Evolutionary conservation across 441 rosid species (phyloP).

Genomic region (Melastoma candidum): DNA sequence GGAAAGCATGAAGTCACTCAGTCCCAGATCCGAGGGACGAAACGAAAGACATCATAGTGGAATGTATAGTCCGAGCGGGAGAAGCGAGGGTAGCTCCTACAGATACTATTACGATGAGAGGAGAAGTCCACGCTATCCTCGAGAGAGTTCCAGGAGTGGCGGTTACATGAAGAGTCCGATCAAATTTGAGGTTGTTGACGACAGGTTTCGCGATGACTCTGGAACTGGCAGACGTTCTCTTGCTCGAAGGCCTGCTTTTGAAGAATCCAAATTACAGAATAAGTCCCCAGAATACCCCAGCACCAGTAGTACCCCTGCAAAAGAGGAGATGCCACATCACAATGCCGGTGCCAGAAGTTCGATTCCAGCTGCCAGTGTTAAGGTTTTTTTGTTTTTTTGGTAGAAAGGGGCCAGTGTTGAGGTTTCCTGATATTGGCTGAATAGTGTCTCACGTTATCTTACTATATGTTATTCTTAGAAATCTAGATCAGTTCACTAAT

Average conservation of each 20-base stretch:
- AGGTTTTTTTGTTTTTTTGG: too few species aligned
- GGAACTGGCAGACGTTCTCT: slow-evolving; percentile 26
- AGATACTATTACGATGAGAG: slow-evolving; percentile 43
- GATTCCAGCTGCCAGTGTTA: too few species aligned
- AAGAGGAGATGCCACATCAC: too few species aligned
- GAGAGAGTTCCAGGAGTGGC: slow-evolving; percentile 35
- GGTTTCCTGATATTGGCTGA: too few species aligned
- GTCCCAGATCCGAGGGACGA: slow-evolving; percentile 31
- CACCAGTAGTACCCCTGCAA: too few species aligned
- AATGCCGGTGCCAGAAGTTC: too few species aligned
- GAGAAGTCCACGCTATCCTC: slow-evolving; percentile 36
- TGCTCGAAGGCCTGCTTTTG: slow-evolving; percentile 15
- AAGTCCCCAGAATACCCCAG: slow-evolving; percentile 31
- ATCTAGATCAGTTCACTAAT: neutral
- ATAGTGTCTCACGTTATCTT: too few species aligned
- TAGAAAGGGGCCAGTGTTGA: too few species aligned
- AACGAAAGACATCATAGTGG: slow-evolving; percentile 18
- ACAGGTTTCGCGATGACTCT: slow-evolving; percentile 53
- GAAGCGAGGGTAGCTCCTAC: slow-evolving; percentile 30
- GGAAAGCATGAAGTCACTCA: slow-evolving; percentile 30
- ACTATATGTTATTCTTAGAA: too few species aligned
- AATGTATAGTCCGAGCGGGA: slow-evolving; percentile 26
- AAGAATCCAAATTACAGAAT: slow-evolving; percentile 30
- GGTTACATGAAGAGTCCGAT: slow-evolving; percentile 40
- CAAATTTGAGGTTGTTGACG: slow-evolving; percentile 81